A percentile compares a stretch with the other conserved stretches of the same genome.
phyloP scores from a whole-genome alignment of 2,329 filamentous ascomycete species.

The Coniosporium tulheliwenetii region DNA sequence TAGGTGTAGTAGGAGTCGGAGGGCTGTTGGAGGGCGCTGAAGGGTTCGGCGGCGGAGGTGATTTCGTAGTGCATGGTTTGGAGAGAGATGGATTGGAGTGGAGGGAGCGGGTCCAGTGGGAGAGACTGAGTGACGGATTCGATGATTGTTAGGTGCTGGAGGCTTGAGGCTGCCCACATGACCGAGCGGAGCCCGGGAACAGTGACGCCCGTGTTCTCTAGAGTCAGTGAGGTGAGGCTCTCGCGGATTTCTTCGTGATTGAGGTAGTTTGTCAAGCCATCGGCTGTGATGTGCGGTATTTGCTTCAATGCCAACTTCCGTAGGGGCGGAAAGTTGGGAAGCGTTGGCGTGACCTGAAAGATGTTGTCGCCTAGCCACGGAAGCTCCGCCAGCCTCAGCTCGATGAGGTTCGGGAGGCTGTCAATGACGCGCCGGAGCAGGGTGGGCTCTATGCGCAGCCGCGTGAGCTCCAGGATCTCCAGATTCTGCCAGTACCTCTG shows the following conservation, averaged over 20 bases:
- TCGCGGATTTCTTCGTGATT: constrained; percentile 42
- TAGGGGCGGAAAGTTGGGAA: constrained; percentile 61
- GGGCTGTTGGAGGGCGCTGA: constrained; percentile 37
- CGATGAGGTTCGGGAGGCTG: constrained; percentile 49
- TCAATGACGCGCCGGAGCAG: constrained; percentile 57
- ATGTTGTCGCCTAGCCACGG: constrained; percentile 60
- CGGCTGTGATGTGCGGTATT: constrained; percentile 53
- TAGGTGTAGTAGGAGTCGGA: constrained; percentile 64
- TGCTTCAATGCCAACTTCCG: constrained; percentile 59
- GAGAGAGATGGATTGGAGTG: constrained; percentile 53
- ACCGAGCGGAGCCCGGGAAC: constrained; percentile 45
- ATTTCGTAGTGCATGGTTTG: constrained; percentile 72
- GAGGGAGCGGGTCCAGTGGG: constrained; percentile 40
- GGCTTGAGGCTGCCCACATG: constrained; percentile 38
- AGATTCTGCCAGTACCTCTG: constrained; percentile 53
- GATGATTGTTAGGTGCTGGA: constrained; percentile 43
- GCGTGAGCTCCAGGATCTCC: constrained; percentile 56
- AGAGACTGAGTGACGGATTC: constrained; percentile 42
- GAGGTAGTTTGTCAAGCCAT: constrained; percentile 56
- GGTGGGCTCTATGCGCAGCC: constrained; percentile 52
- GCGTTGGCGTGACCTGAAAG: constrained; percentile 48
- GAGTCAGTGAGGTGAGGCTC: constrained; percentile 49
- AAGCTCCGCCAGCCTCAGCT: constrained; percentile 59
- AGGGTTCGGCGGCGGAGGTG: constrained; percentile 42
- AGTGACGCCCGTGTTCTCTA: constrained; percentile 57